A percentile compares a stretch with the other conserved stretches of the same genome.
Conservation (phyloP, 768 basidiomycete species). For the Mycena kentingensis region DNA sequence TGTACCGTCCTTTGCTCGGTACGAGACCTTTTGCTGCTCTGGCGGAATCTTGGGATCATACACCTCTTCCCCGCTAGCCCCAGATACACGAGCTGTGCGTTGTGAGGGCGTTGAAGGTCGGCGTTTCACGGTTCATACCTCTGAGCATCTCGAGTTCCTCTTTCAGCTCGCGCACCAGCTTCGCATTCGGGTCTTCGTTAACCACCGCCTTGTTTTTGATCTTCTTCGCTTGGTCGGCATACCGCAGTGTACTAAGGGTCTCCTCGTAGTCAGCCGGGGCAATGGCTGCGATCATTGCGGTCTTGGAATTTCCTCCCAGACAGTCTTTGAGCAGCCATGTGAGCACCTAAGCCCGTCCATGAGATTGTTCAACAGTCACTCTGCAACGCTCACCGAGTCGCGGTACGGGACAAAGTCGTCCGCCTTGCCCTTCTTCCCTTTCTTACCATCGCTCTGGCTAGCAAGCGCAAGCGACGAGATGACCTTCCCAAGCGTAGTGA, state of each 20-base stretch:
- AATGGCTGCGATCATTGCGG: conserved; percentile 99
- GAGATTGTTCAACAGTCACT: not conserved
- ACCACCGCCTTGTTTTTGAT: conserved; percentile 99
- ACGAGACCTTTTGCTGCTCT: conserved; percentile 93
- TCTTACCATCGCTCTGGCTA: conserved; percentile 60
- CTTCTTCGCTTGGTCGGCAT: conserved; percentile 99
- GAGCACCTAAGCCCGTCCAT: conserved; percentile 60
- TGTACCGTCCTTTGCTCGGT: conserved; percentile 88
- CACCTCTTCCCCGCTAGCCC: conserved; percentile 65
- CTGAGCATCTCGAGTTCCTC: conserved; percentile 94
- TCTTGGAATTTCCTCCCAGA: conserved; percentile 95
- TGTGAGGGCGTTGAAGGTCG: conserved; percentile 14
- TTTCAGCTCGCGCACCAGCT: conserved; percentile 97
- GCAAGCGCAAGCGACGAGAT: conserved; percentile 85
- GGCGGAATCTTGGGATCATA: conserved; percentile 91
- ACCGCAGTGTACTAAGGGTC: conserved; percentile 92
- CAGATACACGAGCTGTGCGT: conserved; percentile 71
- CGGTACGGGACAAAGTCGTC: conserved; percentile 97
- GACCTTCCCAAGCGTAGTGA: conserved; percentile 97
- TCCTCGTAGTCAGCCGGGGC: conserved; percentile 99
- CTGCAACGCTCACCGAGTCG: conserved; percentile 73
- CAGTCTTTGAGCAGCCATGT: conserved; percentile 99
- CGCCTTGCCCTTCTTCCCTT: conserved; percentile 78
- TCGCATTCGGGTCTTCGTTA: conserved; percentile 99
- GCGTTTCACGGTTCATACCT: conserved; percentile 46